Conservation (phyloP, 345 rosid genomes). For the Lenwebbia sp. region DNA sequence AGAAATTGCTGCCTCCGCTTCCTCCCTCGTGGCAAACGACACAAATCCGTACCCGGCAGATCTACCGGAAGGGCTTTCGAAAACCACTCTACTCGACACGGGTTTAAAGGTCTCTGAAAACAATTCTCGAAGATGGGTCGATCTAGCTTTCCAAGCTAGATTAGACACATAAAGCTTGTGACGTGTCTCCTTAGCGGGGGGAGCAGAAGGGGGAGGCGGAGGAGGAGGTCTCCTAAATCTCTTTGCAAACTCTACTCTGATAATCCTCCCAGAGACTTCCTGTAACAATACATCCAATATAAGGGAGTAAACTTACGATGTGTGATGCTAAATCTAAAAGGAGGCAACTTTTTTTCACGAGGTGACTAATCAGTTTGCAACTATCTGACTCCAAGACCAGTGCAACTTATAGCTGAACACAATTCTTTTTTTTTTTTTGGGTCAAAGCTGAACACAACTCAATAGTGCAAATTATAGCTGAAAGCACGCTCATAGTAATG, state of each 20-base stretch:
- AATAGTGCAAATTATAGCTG: neutral
- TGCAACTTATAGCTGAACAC: neutral
- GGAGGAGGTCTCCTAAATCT: constrained; percentile 49
- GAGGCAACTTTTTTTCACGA: neutral
- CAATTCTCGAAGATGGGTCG: constrained; percentile 64
- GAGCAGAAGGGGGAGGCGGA: constrained; percentile 18
- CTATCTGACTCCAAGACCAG: neutral
- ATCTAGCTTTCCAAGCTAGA: constrained; percentile 89
- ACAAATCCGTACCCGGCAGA: constrained; percentile 90
- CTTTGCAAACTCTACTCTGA: constrained; percentile 63
- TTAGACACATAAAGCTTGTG: constrained; percentile 74
- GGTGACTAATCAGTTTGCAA: neutral
- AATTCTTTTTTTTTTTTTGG: too few relatives aligned
- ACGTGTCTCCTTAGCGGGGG: constrained; percentile 34
- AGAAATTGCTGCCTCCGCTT: constrained; percentile 70
- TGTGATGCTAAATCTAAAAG: neutral
- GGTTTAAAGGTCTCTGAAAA: constrained; percentile 47
- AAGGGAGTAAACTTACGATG: neutral
- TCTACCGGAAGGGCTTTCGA: constrained; percentile 44
- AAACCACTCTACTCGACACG: constrained; percentile 60
- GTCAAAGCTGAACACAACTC: neutral
- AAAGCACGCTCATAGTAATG: neutral
- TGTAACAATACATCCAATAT: constrained; percentile 5
- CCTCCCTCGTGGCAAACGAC: constrained; percentile 75
- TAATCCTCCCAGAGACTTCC: constrained; percentile 71